Base-by-base conservation (phyloP, 495 filamentous ascomycete genomes). In the Lasiosphaeria ovina region DNA sequence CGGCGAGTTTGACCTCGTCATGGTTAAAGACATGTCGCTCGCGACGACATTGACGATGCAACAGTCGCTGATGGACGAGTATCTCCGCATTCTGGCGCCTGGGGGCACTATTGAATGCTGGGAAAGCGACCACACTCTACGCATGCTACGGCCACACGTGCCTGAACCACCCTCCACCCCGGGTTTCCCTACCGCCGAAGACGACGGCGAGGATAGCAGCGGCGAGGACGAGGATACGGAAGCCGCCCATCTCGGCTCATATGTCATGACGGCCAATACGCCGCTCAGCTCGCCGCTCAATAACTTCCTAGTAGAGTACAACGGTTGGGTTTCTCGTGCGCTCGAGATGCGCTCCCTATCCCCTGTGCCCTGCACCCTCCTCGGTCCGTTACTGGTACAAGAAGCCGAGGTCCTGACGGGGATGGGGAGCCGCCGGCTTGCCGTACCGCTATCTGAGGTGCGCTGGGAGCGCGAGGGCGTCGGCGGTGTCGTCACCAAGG, bases 61-160 rank as follows among this genome's bases (percentile, higher is more conserved):
- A 44, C 83, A 85, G 38, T 66, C 70, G 7, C 76, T 92, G 12
- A 80, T 96, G 58, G 85, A 88, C 44, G 92, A 96, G 66, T 87
- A 87, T 55, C 72, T 92, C 54, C 88, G 93, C 33, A 77, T 96
- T 14, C 75, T 97, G 47, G 86, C 83, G 64, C 86, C 87, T 0
- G 92, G 91, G 6, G 93, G 93, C 1, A 83, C 86, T 12, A 68
- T 96, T 54, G 93, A 97, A 73, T 83, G 96, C 31, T 94, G 91
- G 90, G 91, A 95, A 62, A 86, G 85, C 0, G 90, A 93, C 74
- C 86, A 89, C 66, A 81, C 86, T 9, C 81, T 95, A 63, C 86
- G 89, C 59, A 91, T 87, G 67, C 73, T 95, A 48, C 80, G 89
- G 33, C 87, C 88, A 16, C 89, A 94, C 72, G 88, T 89, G 51